Base-by-base conservation (phyloP, 148 eudicot species). In the Vaccinium darrowii region DNA sequence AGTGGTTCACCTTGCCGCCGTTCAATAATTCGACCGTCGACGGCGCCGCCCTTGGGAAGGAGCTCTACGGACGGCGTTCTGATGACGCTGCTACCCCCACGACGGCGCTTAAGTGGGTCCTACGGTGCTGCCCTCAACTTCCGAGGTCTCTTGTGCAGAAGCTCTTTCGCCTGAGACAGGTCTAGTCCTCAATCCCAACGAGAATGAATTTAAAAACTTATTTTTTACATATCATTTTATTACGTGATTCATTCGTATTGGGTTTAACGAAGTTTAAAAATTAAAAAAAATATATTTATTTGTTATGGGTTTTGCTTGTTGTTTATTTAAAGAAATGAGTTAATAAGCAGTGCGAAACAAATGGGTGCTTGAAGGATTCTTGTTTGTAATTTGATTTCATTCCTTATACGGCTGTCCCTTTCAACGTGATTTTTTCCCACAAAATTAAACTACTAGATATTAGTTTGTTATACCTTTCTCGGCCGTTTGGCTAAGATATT, bases 121-220 rank as follows among this genome's bases (percentile, higher is more conserved):
- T 90, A 27, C 90, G 89, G 39, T 97, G 98, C 85, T 93, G 99
- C 79, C 99, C 99, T 63, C 88, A 91, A 53, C 87, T 97, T 15
- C 98, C 98, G 15, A 90, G 95, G 73, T 92, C 95, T 14, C 95
- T 97, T 67, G 95, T 97, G 13, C 99, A 97, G 87, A 97, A 97
- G 85, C 92, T 97, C 56, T 97, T 97, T 86, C 96, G 99, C 77
- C 89, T 97, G 58, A 89, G 99, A 82, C 98, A 95, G 98, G 99
- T 96, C 3, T 43, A 33, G 52, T 50, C 80, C 39, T 82, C n/a
- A 75, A 80, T 12, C 72, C 25, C 73, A 43, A 60, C 5, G 0
- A 11, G 9, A 36, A 8, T 8, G 52, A 25, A 54, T 5, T 13
- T 13, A 30, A 13, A 4, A n/a, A 4, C 9, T 3, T 15, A 72